These are phyloP conservation scores for Fusarium sp. DNA, from an alignment of 2,329 filamentous ascomycete genomes.

Conservation along the genomic window DNA sequence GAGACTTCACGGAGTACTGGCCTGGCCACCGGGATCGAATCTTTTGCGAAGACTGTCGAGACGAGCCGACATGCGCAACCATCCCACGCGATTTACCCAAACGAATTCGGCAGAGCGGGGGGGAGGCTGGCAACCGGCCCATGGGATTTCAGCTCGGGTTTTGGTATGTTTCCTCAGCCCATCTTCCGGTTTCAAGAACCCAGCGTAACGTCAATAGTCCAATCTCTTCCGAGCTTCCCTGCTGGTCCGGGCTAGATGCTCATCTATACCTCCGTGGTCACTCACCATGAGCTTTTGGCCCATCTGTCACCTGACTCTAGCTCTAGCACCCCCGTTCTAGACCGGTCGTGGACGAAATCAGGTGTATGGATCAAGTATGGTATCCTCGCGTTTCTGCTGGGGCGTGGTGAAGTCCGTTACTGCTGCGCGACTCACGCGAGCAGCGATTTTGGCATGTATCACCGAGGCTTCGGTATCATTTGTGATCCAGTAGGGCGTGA, in stretches of 20 bases:
- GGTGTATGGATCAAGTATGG: not conserved
- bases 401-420: not conserved
- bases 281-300: not conserved
- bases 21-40: not conserved
- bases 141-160: not conserved
- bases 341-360: not conserved
- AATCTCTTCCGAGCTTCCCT: not conserved
- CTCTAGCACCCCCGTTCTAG: not conserved
- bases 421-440: not conserved
- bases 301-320: not conserved
- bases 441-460: not conserved
- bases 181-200: not conserved
- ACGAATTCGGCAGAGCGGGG: not conserved
- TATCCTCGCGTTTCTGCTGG: not conserved
- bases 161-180: not conserved
- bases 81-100: not conserved
- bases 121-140: not conserved
- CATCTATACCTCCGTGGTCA: not conserved
- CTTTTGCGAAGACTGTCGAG: not conserved
- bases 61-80: not conserved
- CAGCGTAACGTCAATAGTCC: not conserved
- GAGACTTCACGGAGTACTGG: not conserved
- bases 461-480: not conserved
- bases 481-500: not conserved
- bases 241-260: not conserved